Percentiles rank a stretch among this genome's conserved stretches.
Evolutionary conservation across 2,329 filamentous ascomycete genomes (phyloP).

Genomic region (Aspergillus fumigatiaffinis): DNA sequence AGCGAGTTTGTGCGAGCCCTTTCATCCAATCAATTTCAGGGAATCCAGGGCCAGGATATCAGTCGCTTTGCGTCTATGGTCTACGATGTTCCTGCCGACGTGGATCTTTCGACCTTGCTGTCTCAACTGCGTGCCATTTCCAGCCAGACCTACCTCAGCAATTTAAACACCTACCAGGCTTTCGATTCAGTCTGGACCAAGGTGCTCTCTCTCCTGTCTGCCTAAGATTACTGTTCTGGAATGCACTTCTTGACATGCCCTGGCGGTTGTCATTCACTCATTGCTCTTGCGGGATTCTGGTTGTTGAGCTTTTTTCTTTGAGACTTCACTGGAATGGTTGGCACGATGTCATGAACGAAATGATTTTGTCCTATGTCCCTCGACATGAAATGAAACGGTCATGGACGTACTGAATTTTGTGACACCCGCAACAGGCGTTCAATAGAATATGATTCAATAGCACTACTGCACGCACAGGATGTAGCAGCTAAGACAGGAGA

Average conservation of each 20-base stretch:
- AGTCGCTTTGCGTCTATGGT: conserved; percentile 8
- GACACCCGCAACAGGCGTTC: neutral
- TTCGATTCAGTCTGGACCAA: neutral
- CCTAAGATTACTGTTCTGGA: neutral
- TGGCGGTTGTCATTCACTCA: neutral
- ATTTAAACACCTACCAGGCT: conserved; percentile 1
- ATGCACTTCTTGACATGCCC: neutral
- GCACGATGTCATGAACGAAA: neutral
- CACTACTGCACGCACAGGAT: neutral
- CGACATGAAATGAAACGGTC: neutral
- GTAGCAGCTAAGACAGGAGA: neutral
- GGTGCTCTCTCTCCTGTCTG: neutral
- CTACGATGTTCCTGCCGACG: conserved; percentile 1
- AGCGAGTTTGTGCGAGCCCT: conserved; percentile 1
- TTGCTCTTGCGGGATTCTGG: neutral
- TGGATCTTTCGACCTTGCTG: conserved; percentile 1
- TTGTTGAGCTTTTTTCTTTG: neutral
- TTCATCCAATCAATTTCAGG: neutral
- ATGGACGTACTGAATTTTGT: neutral
- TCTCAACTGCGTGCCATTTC: conserved; percentile 4
- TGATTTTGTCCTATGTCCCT: neutral
- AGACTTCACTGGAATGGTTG: neutral
- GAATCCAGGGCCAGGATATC: neutral
- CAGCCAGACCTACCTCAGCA: conserved; percentile 9
- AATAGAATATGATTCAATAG: neutral